Evolutionary conservation across 768 basidiomycete genomes (phyloP), one percentile per base, ranked within the genome.

Genomic region (Cubamyces sp.): DNA sequence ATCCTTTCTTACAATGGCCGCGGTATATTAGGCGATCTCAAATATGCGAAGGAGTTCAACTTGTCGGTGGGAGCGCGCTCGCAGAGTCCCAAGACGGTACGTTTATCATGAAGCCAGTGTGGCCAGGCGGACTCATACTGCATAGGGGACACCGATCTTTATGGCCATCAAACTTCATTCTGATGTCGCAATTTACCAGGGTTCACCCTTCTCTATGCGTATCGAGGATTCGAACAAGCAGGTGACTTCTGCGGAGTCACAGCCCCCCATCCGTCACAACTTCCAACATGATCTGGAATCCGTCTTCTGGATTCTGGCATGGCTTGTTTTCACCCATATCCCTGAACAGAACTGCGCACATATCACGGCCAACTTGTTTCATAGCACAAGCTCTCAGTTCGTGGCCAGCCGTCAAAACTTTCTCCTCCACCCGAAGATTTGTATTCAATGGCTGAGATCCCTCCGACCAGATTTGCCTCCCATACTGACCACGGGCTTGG

Each of bases 21-120:
- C 19, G 43, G 54, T 8, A 56, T 21, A 5, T 39, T 56, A 21
- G 14, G 54, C 43, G 54, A 55, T 45, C 42, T 55, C 37, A n/a
- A 56, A 26, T 56, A 56, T 23, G 43, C 45, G 45, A 56, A 56
- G 45, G 54, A 46, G n/a, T 56, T 47, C 34, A 39, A 47, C 30
- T 37, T 37, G 30, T 21, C 54, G 21, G 25, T 39, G 30, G 45
- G 54, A 15, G 11, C 19, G 5, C 34, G 54, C 12, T 47, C 34
- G 5, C 39, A 9, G 18, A 45, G 46, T 47, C 54, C 54, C 28
- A 56, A 56, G 15, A 56, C 54, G 30, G 54, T 56, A 41, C 45
- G 45, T 45, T 26, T 14, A 37, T 30, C 14, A 7, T 34, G 1
- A 5, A 28, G 11, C 12, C 45, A 47, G 18, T 23, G 7, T 39